A percentile compares a stretch with the other conserved stretches of the same genome.
Evolutionary conservation across 2,329 filamentous ascomycete species (phyloP).

Genomic region (Phaeoacremonium minimum): DNA sequence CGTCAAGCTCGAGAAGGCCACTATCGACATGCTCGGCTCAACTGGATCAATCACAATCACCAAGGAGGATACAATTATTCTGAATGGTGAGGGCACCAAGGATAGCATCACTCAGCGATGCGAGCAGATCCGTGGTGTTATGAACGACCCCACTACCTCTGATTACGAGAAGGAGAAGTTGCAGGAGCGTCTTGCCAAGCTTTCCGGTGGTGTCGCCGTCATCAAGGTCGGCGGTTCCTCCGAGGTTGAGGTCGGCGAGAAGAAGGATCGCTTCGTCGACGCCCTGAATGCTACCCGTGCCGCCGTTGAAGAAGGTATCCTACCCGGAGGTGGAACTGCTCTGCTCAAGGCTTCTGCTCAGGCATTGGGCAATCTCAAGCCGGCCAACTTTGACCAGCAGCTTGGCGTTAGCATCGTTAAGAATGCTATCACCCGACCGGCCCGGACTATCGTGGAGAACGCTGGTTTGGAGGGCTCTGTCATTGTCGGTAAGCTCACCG

Average conservation of each 20-base stretch:
- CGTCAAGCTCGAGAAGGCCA: slow-evolving; percentile 98
- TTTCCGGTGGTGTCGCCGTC: slow-evolving; percentile 97
- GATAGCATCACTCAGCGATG: slow-evolving; percentile 90
- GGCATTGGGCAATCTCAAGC: slow-evolving; percentile 77
- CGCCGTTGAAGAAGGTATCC: slow-evolving; percentile 97
- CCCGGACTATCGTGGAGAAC: slow-evolving; percentile 95
- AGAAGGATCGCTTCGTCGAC: slow-evolving; percentile 99
- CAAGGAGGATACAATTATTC: slow-evolving; percentile 98
- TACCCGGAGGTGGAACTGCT: slow-evolving; percentile 96
- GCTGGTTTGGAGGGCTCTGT: slow-evolving; percentile 94
- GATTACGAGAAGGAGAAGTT: slow-evolving; percentile 99
- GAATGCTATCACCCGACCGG: slow-evolving; percentile 94
- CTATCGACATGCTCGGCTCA: slow-evolving; percentile 89
- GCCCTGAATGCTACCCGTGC: slow-evolving; percentile 96
- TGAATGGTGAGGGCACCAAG: slow-evolving; percentile 96
- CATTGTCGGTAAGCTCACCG: slow-evolving; percentile 94
- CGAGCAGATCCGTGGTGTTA: slow-evolving; percentile 98
- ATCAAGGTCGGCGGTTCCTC: slow-evolving; percentile 98
- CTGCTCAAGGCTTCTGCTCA: slow-evolving; percentile 95
- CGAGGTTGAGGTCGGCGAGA: slow-evolving; percentile 98
- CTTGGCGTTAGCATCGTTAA: slow-evolving; percentile 97
- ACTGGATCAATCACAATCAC: slow-evolving; percentile 99
- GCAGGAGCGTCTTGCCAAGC: slow-evolving; percentile 98
- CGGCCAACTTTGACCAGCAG: slow-evolving; percentile 97
- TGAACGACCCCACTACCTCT: slow-evolving; percentile 86